These are phyloP conservation scores for Trichoderma atroviride DNA, from an alignment of 2,329 filamentous ascomycete genomes.

Conservation along the genomic window DNA sequence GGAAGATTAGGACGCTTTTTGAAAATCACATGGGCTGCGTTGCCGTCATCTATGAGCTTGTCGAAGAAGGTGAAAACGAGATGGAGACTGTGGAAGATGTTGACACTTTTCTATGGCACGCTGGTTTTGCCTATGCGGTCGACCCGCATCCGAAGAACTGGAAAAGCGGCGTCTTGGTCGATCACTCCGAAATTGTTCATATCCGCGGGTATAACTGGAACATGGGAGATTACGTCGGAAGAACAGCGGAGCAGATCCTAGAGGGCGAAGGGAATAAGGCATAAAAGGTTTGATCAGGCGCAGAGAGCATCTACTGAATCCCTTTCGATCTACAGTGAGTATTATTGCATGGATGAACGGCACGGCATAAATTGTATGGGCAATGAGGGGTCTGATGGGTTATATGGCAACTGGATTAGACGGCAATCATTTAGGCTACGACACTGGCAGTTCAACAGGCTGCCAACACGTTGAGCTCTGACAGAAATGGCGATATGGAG, in stretches of 20 bases:
- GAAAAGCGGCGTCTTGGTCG: conserved; percentile 13
- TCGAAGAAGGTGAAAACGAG: conserved; percentile 12
- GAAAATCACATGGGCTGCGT: conserved; percentile 3
- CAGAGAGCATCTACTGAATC: neutral
- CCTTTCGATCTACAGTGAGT: neutral
- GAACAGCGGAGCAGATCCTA: neutral
- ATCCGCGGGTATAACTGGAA: conserved; percentile 8
- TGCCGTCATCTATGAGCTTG: conserved; percentile 18
- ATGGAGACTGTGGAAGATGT: neutral
- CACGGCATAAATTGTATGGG: neutral
- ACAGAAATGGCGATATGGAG: neutral
- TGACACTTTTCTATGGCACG: conserved; percentile 20
- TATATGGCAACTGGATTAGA: neutral
- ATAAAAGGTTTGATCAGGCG: neutral
- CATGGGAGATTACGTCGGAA: neutral
- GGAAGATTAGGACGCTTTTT: neutral
- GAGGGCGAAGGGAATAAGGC: neutral
- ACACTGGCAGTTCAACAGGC: neutral
- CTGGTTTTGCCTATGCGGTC: conserved; percentile 14
- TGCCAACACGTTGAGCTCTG: neutral
- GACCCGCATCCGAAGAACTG: conserved; percentile 1
- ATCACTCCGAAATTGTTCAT: conserved; percentile 15
- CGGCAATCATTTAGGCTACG: neutral
- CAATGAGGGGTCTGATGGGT: neutral
- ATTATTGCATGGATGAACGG: neutral